Percentiles rank a stretch among this genome's conserved stretches.
Conservation (phyloP, 2,329 filamentous ascomycete genomes). For the Sarocladium kiliense region DNA sequence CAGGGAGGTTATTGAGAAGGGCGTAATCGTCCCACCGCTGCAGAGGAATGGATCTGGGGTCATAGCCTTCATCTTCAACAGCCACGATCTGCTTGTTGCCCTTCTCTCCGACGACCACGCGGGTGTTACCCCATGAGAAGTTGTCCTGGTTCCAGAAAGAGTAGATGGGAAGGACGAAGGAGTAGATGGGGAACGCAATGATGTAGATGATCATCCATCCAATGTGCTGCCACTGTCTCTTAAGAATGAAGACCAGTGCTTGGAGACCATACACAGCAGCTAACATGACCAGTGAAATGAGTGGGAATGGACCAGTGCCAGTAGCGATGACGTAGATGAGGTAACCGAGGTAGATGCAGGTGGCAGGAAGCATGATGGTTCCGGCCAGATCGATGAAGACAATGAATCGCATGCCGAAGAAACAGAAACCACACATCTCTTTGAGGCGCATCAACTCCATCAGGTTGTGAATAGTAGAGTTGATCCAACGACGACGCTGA, state of each 20-base stretch:
- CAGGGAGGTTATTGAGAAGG: slow-evolving; percentile 76
- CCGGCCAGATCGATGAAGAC: slow-evolving; percentile 92
- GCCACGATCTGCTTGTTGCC: slow-evolving; percentile 87
- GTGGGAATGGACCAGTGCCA: slow-evolving; percentile 67
- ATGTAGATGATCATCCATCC: slow-evolving; percentile 99
- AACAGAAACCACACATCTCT: slow-evolving; percentile 98
- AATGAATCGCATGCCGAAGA: slow-evolving; percentile 95
- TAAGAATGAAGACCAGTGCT: slow-evolving; percentile 91
- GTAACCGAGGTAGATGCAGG: slow-evolving; percentile 80
- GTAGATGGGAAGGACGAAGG: slow-evolving; percentile 85
- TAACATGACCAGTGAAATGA: slow-evolving; percentile 84
- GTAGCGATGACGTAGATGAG: slow-evolving; percentile 76
- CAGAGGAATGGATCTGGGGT: slow-evolving; percentile 86
- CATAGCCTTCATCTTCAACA: slow-evolving; percentile 77
- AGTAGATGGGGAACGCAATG: slow-evolving; percentile 91
- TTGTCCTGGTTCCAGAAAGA: slow-evolving; percentile 99
- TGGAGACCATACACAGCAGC: slow-evolving; percentile 93
- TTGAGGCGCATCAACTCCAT: slow-evolving; percentile 84
- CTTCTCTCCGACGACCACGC: slow-evolving; percentile 93
- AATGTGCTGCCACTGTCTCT: slow-evolving; percentile 96
- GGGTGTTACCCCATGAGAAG: slow-evolving; percentile 98
- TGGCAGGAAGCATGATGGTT: slow-evolving; percentile 87
- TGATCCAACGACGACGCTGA: slow-evolving; percentile 99
- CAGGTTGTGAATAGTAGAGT: slow-evolving; percentile 96
- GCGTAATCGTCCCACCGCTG: slow-evolving; percentile 99